phyloP scores from a whole-genome alignment of 2,329 filamentous ascomycete species.

The Lizonia empirigonia region DNA sequence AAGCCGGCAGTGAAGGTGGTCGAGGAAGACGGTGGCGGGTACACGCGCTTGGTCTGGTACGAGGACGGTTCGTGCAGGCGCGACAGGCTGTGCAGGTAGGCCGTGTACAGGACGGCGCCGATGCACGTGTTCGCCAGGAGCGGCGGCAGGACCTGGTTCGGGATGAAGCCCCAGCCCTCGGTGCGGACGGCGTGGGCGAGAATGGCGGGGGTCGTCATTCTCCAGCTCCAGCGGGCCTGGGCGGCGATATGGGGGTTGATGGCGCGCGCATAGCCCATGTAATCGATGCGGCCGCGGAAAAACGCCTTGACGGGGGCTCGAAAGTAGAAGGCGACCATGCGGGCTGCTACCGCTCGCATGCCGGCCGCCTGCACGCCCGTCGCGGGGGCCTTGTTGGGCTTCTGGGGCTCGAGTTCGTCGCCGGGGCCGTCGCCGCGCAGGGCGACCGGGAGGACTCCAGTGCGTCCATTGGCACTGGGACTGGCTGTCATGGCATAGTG shows the following conservation, averaged over 20 bases:
- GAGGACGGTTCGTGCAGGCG: constrained; percentile 69
- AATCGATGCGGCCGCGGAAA: constrained; percentile 88
- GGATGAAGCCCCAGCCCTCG: constrained; percentile 76
- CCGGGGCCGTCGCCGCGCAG: constrained; percentile 21
- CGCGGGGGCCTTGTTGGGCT: constrained; percentile 61
- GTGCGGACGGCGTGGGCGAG: constrained; percentile 69
- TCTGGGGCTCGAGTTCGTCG: constrained; percentile 31
- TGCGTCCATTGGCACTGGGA: constrained; percentile 44
- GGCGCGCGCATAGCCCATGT: constrained; percentile 67
- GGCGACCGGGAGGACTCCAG: constrained; percentile 38
- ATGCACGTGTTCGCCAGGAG: constrained; percentile 75
- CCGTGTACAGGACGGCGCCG: constrained; percentile 75
- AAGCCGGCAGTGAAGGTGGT: constrained; percentile 74
- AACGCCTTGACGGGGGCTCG: constrained; percentile 90
- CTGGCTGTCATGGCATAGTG: constrained; percentile 47
- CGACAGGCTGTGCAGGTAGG: constrained; percentile 73
- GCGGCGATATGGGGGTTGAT: constrained; percentile 62
- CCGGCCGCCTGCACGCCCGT: constrained; percentile 84
- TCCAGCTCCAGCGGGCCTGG: constrained; percentile 62
- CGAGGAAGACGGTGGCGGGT: constrained; percentile 67
- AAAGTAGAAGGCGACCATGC: constrained; percentile 89
- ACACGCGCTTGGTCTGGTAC: constrained; percentile 65
- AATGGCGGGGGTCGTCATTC: constrained; percentile 71
- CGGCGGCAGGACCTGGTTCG: constrained; percentile 77
- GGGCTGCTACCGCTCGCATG: constrained; percentile 80